phyloP scores from a whole-genome alignment of 305 asterid species.

The Solanum hybrid region DNA sequence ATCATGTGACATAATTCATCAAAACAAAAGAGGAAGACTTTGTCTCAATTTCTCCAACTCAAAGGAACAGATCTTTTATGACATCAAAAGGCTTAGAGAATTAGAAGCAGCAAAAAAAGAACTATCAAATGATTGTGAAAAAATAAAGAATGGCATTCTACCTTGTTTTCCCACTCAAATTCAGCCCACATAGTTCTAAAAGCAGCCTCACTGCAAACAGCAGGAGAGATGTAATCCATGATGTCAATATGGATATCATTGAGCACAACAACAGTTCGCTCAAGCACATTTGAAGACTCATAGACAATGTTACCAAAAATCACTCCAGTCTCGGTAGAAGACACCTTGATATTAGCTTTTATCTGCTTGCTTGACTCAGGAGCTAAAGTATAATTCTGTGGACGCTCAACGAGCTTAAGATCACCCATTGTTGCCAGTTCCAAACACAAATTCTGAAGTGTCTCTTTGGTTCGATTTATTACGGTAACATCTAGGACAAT shows the following conservation, averaged over 20 bases:
- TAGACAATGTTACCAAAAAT: slow-evolving; percentile 47
- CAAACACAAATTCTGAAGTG: slow-evolving; percentile 47
- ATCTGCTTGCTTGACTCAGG: slow-evolving; percentile 48
- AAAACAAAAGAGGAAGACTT: background rate
- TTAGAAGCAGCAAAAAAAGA: background rate
- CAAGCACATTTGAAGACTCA: slow-evolving; percentile 47
- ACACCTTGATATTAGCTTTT: slow-evolving; percentile 45
- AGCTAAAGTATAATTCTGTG: slow-evolving; percentile 48
- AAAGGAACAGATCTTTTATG: background rate
- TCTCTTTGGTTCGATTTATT: slow-evolving; percentile 42
- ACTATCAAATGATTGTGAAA: background rate
- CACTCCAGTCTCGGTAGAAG: slow-evolving; percentile 49
- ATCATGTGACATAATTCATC: background rate
- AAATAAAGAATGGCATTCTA: slow-evolving; percentile 3
- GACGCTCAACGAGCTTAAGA: slow-evolving; percentile 50
- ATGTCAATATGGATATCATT: slow-evolving; percentile 52
- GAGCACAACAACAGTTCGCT: slow-evolving; percentile 42
- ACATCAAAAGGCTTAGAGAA: background rate
- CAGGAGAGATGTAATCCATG: slow-evolving; percentile 51
- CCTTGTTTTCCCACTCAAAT: slow-evolving; percentile 62
- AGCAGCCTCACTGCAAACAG: slow-evolving; percentile 41
- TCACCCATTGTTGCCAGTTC: slow-evolving; percentile 55
- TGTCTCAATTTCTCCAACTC: background rate
- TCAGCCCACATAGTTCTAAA: slow-evolving; percentile 55
- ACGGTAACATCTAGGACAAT: slow-evolving; percentile 45